Evolutionary conservation across 371 early-diverging fungal genomes (phyloP).

Genomic region (Rhizopus microsporus): DNA sequence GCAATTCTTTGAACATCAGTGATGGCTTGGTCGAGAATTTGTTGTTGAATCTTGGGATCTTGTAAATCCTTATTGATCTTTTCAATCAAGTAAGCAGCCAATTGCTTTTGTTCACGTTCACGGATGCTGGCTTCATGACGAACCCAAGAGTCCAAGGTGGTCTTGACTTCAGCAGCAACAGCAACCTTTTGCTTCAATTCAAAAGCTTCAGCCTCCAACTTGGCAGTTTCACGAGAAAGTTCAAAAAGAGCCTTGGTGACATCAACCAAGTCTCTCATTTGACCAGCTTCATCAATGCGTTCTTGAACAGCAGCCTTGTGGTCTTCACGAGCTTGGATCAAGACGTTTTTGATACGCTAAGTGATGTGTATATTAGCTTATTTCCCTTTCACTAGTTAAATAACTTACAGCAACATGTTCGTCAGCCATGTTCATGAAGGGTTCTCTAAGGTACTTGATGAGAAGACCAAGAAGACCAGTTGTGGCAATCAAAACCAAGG

Average conservation of each 20-base stretch:
- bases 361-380: not conserved
- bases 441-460: constrained; percentile 80
- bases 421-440: constrained; percentile 85
- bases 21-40: constrained; percentile 59
- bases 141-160: constrained; percentile 93
- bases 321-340: constrained; percentile 85
- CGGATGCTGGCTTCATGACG: constrained; percentile 93
- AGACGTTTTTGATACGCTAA: constrained; percentile 76
- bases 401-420: constrained; percentile 69
- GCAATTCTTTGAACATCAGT: constrained; percentile 53
- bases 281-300: constrained; percentile 86
- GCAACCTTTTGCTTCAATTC: constrained; percentile 91
- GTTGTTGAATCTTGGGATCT: constrained; percentile 75
- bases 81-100: constrained; percentile 85
- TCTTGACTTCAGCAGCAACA: constrained; percentile 83
- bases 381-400: not conserved
- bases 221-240: constrained; percentile 92
- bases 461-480: constrained; percentile 77
- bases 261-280: constrained; percentile 91
- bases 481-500: constrained; percentile 77
- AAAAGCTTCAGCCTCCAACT: constrained; percentile 90
- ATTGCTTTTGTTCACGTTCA: constrained; percentile 90
- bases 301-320: constrained; percentile 90
- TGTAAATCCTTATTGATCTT: constrained; percentile 79
- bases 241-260: constrained; percentile 92